A percentile compares a stretch with the other conserved stretches of the same genome.
These are phyloP conservation scores for Closterium sp. DNA, from an alignment of 139 green algal species.

Conservation along the genomic window DNA sequence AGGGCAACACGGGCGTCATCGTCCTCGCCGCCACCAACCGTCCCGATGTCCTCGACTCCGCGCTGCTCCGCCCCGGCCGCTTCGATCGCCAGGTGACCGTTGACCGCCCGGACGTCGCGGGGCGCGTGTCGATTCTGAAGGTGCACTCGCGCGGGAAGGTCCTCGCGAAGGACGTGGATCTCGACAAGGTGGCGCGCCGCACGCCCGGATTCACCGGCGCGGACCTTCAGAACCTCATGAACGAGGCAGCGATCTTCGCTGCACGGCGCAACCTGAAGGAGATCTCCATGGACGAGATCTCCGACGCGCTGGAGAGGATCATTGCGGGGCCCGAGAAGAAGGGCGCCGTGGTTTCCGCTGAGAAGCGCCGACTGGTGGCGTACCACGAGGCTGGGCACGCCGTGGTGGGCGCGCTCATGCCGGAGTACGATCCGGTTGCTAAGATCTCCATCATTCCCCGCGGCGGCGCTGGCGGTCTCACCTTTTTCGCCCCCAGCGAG, in stretches of 20 bases:
- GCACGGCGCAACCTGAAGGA: slow-evolving; percentile 92
- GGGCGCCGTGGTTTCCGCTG: slow-evolving; percentile 88
- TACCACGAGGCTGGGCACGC: slow-evolving; percentile 95
- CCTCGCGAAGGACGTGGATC: slow-evolving; percentile 61
- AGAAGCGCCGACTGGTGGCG: slow-evolving; percentile 94
- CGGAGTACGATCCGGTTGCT: slow-evolving; percentile 97
- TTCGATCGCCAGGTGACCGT: slow-evolving; percentile 89
- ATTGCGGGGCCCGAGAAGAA: slow-evolving; percentile 99
- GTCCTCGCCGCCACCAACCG: slow-evolving; percentile 97
- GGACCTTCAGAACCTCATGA: slow-evolving; percentile 99
- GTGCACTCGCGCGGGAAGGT: slow-evolving; percentile 62
- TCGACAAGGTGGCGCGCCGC: slow-evolving; percentile 63
- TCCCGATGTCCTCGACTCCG: slow-evolving; percentile 96
- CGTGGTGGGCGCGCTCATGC: slow-evolving; percentile 95
- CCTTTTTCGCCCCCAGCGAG: slow-evolving; percentile 83
- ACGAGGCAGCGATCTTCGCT: slow-evolving; percentile 98
- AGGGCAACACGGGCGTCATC: slow-evolving; percentile 85
- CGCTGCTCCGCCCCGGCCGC: slow-evolving; percentile 87
- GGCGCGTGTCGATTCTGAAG: slow-evolving; percentile 58
- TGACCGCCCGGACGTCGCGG: slow-evolving; percentile 61
- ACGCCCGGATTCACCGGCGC: slow-evolving; percentile 80
- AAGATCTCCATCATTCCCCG: slow-evolving; percentile 99
- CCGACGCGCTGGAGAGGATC: slow-evolving; percentile 97
- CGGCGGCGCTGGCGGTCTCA: slow-evolving; percentile 88
- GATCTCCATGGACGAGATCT: slow-evolving; percentile 99